phyloP scores from a whole-genome alignment of 164 flowering plant genomes.

The Vitis vinifera region ASM3070453v1 NC_081822.1:4958001-4958500 shows the following conservation, averaged over 20 bases:
- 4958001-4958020: not conserved
- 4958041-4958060: not conserved
- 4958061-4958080: conserved; percentile 10
- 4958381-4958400: not conserved
- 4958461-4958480: conserved; percentile 33
- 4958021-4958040: conserved; percentile 5
- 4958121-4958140: conserved; percentile 58
- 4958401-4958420: conserved; percentile 23
- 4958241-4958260: conserved; percentile 43
- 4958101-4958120: conserved; percentile 17
- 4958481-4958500: conserved; percentile 42
- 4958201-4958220: conserved; percentile 37
- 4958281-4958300: conserved; percentile 41
- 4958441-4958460: conserved; percentile 38
- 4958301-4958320: conserved; percentile 34
- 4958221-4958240: conserved; percentile 29
- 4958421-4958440: conserved; percentile 38
- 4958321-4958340: not conserved
- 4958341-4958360: not conserved
- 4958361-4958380: not conserved
- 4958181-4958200: conserved; percentile 45
- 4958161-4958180: conserved; percentile 52
- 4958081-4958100: conserved; percentile 5
- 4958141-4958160: conserved; percentile 38
- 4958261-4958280: conserved; percentile 42